Conservation (phyloP, 345 rosid species). For the Turnera subulata region DNA sequence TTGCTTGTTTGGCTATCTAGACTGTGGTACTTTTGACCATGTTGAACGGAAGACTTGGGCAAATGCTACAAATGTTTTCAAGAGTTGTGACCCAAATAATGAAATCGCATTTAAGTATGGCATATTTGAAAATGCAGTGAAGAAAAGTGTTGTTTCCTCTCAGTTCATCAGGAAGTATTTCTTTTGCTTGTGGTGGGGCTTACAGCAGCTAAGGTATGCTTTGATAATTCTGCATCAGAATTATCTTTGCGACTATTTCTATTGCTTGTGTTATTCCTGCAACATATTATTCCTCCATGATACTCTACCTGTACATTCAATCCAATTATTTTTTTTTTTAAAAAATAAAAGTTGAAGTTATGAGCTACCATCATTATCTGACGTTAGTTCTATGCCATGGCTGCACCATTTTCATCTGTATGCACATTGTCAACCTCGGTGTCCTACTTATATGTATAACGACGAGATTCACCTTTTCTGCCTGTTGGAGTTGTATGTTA, state of each 20-base stretch:
- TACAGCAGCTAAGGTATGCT: slow-evolving; percentile 81
- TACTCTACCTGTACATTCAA: neutral
- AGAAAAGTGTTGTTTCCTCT: slow-evolving; percentile 55
- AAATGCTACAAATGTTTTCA: slow-evolving; percentile 54
- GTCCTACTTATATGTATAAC: no score
- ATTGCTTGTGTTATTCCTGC: no score
- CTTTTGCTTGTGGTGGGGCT: slow-evolving; percentile 93
- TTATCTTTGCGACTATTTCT: no score
- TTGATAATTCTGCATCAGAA: neutral
- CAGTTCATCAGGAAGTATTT: slow-evolving; percentile 61
- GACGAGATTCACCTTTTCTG: no score
- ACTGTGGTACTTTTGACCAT: slow-evolving; percentile 45
- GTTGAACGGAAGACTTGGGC: slow-evolving; percentile 38
- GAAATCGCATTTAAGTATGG: slow-evolving; percentile 52
- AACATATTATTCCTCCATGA: no score
- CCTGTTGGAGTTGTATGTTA: no score
- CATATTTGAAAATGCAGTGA: slow-evolving; percentile 59
- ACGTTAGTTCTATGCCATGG: neutral
- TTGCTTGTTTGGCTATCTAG: slow-evolving; percentile 49
- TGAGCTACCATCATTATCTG: no score
- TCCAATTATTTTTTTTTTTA: neutral
- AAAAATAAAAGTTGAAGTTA: no score
- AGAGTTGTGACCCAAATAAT: slow-evolving; percentile 51
- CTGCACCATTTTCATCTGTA: no score
- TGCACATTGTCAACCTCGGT: no score